phyloP scores from a whole-genome alignment of 768 basidiomycete genomes.

The Suillus discolor region DNA sequence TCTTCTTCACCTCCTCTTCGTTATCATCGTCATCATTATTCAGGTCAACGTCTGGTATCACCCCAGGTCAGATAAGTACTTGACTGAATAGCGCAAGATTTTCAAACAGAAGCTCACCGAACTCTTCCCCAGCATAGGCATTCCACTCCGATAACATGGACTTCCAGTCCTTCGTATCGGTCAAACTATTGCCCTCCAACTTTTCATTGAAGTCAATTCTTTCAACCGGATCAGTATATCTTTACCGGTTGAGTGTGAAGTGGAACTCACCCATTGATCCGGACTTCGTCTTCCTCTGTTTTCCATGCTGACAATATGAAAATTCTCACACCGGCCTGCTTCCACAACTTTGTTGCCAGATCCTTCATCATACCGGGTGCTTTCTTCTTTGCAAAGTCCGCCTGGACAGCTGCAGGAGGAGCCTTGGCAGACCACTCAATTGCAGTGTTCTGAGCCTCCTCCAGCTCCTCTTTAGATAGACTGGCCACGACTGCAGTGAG shows the following conservation, averaged over 20 bases:
- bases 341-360: conserved; percentile 1
- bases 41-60: background rate
- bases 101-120: background rate
- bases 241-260: background rate
- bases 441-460: background rate
- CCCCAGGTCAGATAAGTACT: background rate
- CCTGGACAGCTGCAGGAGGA: conserved; percentile 4
- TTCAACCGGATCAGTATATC: background rate
- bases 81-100: background rate
- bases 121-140: conserved; percentile 1
- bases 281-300: background rate
- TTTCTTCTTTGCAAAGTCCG: conserved; percentile 4
- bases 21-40: background rate
- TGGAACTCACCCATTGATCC: background rate
- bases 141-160: conserved; percentile 1
- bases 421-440: background rate
- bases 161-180: background rate
- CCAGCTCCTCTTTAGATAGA: conserved; percentile 3
- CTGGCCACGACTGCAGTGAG: background rate
- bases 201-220: conserved; percentile 3
- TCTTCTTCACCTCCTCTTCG: background rate
- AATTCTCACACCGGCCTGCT: conserved; percentile 7
- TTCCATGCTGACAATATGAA: background rate
- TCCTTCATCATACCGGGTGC: background rate
- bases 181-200: background rate